Evolutionary conservation across 2,329 filamentous ascomycete species (phyloP), one percentile per base, ranked within the genome.

Genomic region (Diaporthe aspalathi): DNA sequence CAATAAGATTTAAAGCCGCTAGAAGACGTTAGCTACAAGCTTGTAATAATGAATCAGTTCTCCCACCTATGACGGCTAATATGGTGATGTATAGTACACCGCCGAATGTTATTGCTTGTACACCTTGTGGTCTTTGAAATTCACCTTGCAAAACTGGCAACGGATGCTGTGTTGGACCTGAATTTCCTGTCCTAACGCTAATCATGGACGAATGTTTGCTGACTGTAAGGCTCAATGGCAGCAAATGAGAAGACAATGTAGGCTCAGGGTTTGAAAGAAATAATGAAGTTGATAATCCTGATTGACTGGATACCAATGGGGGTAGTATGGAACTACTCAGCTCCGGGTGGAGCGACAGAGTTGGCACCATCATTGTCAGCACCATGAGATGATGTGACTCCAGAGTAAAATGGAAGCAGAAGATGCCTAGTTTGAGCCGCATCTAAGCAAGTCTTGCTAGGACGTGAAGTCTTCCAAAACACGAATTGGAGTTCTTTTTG

Each of bases 41-140:
- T 27, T 27, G 5, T 43, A 16, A 43, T 11, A n/a, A 43, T 14
- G 2, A 5, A 43, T 14, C 1, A 16, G 27, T 20, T 27, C 14
- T 16, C 54, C 40, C 43, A 60, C 54, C 54, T 60, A 60, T 22
- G 27, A n/a, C 17, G n/a, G 54, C 54, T 12, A 60, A 60, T 27
- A 27, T 14, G 20, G 54, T 60, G 6, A 12, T 43, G 14, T 60
- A 60, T 60, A 60, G 27, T 43, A 35, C 54, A 3, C 54, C 54
- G 14, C 16, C 35, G 20, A 27, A 14, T 27, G 54, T 60, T 35
- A 60, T 60, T 20, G 54, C 54, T 16, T 60, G 14, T 43, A 12
- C 17, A 3, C 22, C 32, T 16, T 27, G n/a, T 35, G 40, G 53
- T 40, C 53, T 56, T 56, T 24, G 32, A 9, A n/a, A 12, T 40